Conservation (phyloP, 1,284 basidiomycete genomes). For the Irpex lacteus region DNA sequence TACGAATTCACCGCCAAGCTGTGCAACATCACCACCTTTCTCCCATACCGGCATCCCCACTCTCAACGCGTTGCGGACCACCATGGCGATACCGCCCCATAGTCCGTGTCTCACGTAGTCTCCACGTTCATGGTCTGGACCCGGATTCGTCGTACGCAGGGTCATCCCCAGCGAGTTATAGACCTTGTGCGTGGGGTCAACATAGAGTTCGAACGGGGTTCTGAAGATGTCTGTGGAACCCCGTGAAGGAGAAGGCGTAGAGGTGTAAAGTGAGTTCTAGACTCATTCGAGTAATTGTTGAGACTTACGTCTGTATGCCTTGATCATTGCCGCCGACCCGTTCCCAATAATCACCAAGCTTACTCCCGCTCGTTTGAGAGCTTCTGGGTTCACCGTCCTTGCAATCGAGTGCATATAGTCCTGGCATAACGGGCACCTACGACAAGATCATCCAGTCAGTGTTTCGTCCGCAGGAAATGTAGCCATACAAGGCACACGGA, state of each 20-base stretch:
- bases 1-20: constrained; percentile 89
- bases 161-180: constrained; percentile 80
- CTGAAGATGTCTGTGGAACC: constrained; percentile 51
- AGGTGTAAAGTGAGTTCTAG: background rate
- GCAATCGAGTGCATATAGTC: constrained; percentile 79
- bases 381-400: constrained; percentile 46
- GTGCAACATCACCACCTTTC: constrained; percentile 71
- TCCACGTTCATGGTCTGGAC: constrained; percentile 46
- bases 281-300: background rate
- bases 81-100: constrained; percentile 65
- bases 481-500: too few relatives aligned
- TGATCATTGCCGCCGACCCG: constrained; percentile 72
- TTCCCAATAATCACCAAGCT: constrained; percentile 77
- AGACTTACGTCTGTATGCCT: constrained; percentile 59
- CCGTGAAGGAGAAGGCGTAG: background rate
- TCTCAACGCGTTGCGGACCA: constrained; percentile 63
- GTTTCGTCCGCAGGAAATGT: too few relatives aligned
- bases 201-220: constrained; percentile 65
- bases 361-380: constrained; percentile 51
- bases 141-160: constrained; percentile 44
- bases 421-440: constrained; percentile 79
- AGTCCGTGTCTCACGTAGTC: constrained; percentile 65
- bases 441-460: too few relatives aligned
- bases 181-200: constrained; percentile 71
- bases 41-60: constrained; percentile 78